Evolutionary conservation across 2,329 filamentous ascomycete species (phyloP), one percentile per base, ranked within the genome.

Genomic region (Clathrospora elynae): DNA sequence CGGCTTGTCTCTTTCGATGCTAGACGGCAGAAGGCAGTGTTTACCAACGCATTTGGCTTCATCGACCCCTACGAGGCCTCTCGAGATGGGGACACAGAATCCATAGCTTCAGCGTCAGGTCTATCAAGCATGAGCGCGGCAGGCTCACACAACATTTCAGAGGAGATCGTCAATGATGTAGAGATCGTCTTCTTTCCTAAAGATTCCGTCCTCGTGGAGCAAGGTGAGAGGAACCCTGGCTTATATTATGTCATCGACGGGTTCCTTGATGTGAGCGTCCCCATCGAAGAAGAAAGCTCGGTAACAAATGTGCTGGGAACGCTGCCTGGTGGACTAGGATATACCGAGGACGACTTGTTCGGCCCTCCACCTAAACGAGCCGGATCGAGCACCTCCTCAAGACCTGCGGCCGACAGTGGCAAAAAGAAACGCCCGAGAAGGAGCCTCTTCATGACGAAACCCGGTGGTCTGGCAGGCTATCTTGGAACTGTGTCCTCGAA

Each of bases 171-270:
- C 51, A 86, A 95, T 50, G 93, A 99, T 38, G 83, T 97, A 2
- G 93, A 99, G 64, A 96, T 99, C 53, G 93, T 99, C 5, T 97
- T 88, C 73, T 99, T 99, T 55, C 92, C 91, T 0, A 89, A 97
- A 67, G 91, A 88, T 2, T 92, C 93, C 2, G 87, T 99, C 1
- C 78, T 99, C 11, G 91, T 99, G 0, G 93, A 99, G 63, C 91
- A 97, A 72, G 92, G 93, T 7, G 93, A 99, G 68, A 82, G 93
- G n/a, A 96, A 95, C 57, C 93, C 93, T 0, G 93, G 93, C 0
- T 70, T 99, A 1, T 99, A 99, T 73, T 99, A 99, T 70, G 92
- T 99, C 3, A 87, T 99, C 35, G 93, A 99, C 67, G 93, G 93
- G 0, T 99, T 99, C 60, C 75, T 99, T 23, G 93, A 99, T 61